phyloP scores from a whole-genome alignment of 352 stramenopile genomes.

The Pythium biforme region DNA sequence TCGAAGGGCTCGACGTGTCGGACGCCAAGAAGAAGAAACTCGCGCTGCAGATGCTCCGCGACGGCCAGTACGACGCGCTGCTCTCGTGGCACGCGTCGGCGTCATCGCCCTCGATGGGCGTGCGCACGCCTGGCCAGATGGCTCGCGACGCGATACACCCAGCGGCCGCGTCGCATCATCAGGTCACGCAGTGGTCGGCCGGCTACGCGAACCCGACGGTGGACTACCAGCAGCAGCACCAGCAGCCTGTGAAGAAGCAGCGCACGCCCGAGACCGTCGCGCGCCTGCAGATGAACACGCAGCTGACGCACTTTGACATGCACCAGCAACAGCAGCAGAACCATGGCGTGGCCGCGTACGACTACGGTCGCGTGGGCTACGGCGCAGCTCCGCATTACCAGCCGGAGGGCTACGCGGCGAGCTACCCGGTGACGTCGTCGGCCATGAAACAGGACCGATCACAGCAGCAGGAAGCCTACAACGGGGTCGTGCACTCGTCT shows the following conservation, averaged over 20 bases:
- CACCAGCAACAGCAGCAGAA: slow-evolving; percentile 15
- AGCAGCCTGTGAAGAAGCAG: slow-evolving; percentile 28
- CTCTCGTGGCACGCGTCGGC: slow-evolving; percentile 57
- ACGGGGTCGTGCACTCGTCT: slow-evolving; percentile 12
- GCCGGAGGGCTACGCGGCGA: slow-evolving; percentile 12
- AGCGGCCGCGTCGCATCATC: slow-evolving; percentile 1
- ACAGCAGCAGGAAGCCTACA: neutral
- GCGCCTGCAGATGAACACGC: slow-evolving; percentile 21
- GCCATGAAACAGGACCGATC: slow-evolving; percentile 7
- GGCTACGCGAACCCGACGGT: slow-evolving; percentile 13
- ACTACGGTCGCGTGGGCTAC: slow-evolving; percentile 18
- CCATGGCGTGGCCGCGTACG: slow-evolving; percentile 8
- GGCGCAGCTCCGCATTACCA: slow-evolving; percentile 16
- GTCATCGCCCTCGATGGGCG: slow-evolving; percentile 25
- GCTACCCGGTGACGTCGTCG: slow-evolving; percentile 6
- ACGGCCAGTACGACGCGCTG: slow-evolving; percentile 74
- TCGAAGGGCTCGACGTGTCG: slow-evolving; percentile 72
- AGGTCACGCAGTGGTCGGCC: slow-evolving; percentile 11
- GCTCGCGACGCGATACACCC: slow-evolving; percentile 4
- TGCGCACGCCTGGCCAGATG: slow-evolving; percentile 14
- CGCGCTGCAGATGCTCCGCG: slow-evolving; percentile 72
- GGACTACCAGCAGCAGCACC: neutral
- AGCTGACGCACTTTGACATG: slow-evolving; percentile 18
- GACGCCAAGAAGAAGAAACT: slow-evolving; percentile 84
- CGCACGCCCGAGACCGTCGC: slow-evolving; percentile 29